phyloP scores from a whole-genome alignment of 2,329 filamentous ascomycete species.

The Pyricularia sp. region DNA sequence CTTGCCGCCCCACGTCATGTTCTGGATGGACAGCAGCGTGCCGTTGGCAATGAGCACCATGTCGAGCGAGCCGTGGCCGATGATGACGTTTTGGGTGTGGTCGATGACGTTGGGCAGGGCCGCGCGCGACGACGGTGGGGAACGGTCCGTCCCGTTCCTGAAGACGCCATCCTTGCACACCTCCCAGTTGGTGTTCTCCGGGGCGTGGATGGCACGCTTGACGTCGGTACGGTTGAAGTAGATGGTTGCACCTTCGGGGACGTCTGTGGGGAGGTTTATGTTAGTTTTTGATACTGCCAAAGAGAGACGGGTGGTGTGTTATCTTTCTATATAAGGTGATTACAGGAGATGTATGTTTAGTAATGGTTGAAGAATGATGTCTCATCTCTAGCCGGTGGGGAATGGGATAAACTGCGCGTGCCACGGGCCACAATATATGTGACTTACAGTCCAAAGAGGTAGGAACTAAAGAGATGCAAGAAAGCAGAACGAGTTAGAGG shows the following conservation, averaged over 20 bases:
- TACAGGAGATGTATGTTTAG: not conserved
- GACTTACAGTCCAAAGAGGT: not conserved
- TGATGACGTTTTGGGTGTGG: slow-evolving; percentile 59
- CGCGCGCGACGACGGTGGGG: slow-evolving; percentile 9
- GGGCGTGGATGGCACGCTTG: slow-evolving; percentile 48
- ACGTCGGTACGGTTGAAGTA: slow-evolving; percentile 39
- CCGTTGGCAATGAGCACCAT: slow-evolving; percentile 59
- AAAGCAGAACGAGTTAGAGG: not conserved
- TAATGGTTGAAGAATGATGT: too few relatives aligned
- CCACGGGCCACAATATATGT: not conserved
- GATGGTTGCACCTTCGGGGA: slow-evolving; percentile 48
- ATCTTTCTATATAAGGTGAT: too few relatives aligned
- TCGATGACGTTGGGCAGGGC: slow-evolving; percentile 66
- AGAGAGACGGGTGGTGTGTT: too few relatives aligned
- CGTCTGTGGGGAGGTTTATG: slow-evolving; percentile 6
- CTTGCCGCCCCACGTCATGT: slow-evolving; percentile 63
- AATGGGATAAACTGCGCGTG: too few relatives aligned
- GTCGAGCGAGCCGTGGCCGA: slow-evolving; percentile 63
- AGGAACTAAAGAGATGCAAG: not conserved
- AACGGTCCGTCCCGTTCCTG: slow-evolving; percentile 29
- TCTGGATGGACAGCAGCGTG: slow-evolving; percentile 63
- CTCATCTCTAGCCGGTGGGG: too few relatives aligned
- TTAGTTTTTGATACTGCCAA: not conserved
- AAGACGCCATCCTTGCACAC: slow-evolving; percentile 24
- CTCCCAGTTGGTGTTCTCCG: slow-evolving; percentile 44